Base-by-base conservation (phyloP, 1,284 basidiomycete genomes). In the Phaffia rhodozyma region DNA sequence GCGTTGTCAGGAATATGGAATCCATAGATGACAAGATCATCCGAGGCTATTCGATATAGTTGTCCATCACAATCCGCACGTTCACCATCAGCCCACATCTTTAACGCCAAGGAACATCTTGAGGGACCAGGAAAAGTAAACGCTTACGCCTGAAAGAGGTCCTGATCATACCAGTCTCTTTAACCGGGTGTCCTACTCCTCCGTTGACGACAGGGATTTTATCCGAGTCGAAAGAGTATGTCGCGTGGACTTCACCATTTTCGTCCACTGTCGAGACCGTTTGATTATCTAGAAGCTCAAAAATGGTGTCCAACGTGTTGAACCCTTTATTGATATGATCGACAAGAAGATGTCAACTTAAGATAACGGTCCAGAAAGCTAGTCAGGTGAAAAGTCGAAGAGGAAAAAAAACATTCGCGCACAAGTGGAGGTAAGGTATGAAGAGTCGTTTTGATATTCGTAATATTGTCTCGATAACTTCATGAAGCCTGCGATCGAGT, bases 401-500 rank as follows among this genome's bases (percentile, higher is more conserved):
- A 48, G 52, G 66, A 27, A 13, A 65, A 53, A 27, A 59, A 54
- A 50, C 21, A 71, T 16, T 5, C 38, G 38, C 79, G 53, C 71
- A 83, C 86, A 89, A 66, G 85, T 79, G 53, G 76, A 75, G 70
- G 86, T 86, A 74, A 87, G 82, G 73, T 87, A 85, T 0, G 85
- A 85, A 0, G 77, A 66, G 69, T 88, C 86, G 9, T 82, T 79
- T 1, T 86, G 87, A 27, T 79, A 80, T 70, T 84, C 76, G 68
- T 84, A 87, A 71, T 87, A 88, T 1, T 81, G 82, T 34, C 83
- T 76, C 6, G 86, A 87, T 18, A 89, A 78, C 72, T 88, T 88
- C 71, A 88, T 73, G 75, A 87, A 87, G 7, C 84, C 82, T 67
- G 84, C 85, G 0, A 87, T 74, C 0, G 85, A 87, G 70, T 87